Evolutionary conservation across 495 filamentous ascomycete species (phyloP).

Genomic region (Neurospora sp.): DNA sequence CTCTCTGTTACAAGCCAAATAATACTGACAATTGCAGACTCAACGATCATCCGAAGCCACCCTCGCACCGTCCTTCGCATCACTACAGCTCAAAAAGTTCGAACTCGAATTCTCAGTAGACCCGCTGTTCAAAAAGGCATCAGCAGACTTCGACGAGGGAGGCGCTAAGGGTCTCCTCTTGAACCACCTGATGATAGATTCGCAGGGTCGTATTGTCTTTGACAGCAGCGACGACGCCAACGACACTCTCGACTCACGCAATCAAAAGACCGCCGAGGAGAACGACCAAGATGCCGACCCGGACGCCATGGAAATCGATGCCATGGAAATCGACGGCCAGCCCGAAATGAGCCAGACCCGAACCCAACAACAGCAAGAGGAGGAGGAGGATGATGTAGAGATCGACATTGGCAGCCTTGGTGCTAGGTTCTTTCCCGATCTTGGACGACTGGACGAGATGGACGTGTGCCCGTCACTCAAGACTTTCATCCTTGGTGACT

Average conservation of each 20-base stretch:
- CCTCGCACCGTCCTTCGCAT: constrained; percentile 74
- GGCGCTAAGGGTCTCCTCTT: constrained; percentile 91
- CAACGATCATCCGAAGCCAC: constrained; percentile 88
- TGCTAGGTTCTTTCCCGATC: constrained; percentile 76
- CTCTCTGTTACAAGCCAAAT: neutral
- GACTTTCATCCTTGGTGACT: constrained; percentile 79
- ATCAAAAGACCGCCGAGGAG: constrained; percentile 37
- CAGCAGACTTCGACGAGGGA: constrained; percentile 96
- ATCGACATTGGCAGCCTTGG: constrained; percentile 70
- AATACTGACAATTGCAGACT: constrained; percentile 5
- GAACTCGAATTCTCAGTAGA: constrained; percentile 96
- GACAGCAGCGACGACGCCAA: constrained; percentile 90
- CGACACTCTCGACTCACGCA: constrained; percentile 40
- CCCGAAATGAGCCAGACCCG: constrained; percentile 20
- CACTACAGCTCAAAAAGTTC: constrained; percentile 90
- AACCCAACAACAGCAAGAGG: constrained; percentile 13
- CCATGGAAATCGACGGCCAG: constrained; percentile 18
- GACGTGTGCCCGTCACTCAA: constrained; percentile 95
- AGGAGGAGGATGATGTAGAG: constrained; percentile 44
- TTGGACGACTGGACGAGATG: constrained; percentile 65
- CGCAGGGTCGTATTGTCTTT: constrained; percentile 86
- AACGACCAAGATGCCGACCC: constrained; percentile 35
- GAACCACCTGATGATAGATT: constrained; percentile 91
- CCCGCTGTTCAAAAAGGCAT: constrained; percentile 95
- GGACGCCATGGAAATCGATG: constrained; percentile 16